Base-by-base conservation (phyloP, 192 early-diverging fungal species). In the Backusella australiensis region DNA sequence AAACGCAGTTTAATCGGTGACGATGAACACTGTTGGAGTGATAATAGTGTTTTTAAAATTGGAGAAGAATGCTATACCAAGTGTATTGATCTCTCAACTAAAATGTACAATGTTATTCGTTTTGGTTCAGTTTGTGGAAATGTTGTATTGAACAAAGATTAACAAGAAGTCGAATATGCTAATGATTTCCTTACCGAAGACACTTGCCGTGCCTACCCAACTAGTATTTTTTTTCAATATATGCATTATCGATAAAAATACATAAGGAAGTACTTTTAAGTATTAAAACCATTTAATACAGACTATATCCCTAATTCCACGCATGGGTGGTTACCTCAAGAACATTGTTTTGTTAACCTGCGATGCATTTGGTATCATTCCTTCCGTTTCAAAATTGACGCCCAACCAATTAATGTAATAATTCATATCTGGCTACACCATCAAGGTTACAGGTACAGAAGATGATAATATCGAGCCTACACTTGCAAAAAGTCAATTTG, bases 1-100 rank as follows among this genome's bases (percentile, higher is more conserved):
- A 90, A 87, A 77, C 93, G 97, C 34, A 87, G 88, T 75, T 85
- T 99, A 63, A 97, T 99, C 79, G 95, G 97, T 84, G 97, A 99
- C 84, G 97, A 99, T 87, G 97, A 99, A 86, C 97, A 99, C 85
- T 97, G 96, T 82, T 99, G 96, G 97, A 94, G 92, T 35, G 94
- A 96, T 77, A 89, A 89, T 39, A 96, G 96, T 71, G 86, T 97
- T 69, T 99, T 99, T 91, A 97, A 97, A 85, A 97, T 99, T 73
- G 96, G 97, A 87, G 97, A 96, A 67, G 97, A 96, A 19, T 99
- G 95, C 85, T 99, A 99, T 81, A 96, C 96, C 76, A 97, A 97
- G 86, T 92, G 91, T 80, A 95, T 97, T 75, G 94, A 97, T 75
- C 85, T 99, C 36, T 96, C 95, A 9, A 90, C 91, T 36, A 96